phyloP scores from a whole-genome alignment of 495 filamentous ascomycete species.

The Penicillium silybi region DNA sequence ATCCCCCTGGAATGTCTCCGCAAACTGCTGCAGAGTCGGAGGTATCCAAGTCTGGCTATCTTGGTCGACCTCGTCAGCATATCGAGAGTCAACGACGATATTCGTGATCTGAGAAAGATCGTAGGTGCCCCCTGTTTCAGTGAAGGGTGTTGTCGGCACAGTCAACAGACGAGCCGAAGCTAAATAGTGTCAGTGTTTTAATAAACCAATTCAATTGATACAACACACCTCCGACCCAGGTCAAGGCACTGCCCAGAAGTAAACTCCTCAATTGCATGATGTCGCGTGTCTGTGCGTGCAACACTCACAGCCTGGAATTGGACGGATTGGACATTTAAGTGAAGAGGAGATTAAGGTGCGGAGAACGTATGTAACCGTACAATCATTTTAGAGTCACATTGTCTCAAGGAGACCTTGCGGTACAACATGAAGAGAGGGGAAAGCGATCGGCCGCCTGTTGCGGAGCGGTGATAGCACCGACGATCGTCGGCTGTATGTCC shows the following conservation, averaged over 20 bases:
- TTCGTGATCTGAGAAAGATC: constrained; percentile 25
- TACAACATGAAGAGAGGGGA: constrained; percentile 8
- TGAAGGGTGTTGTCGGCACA: constrained; percentile 37
- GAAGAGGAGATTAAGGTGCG: neutral
- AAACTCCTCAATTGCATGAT: neutral
- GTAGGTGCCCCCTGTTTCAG: constrained; percentile 22
- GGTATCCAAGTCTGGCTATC: constrained; percentile 47
- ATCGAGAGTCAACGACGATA: constrained; percentile 41
- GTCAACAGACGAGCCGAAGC: constrained; percentile 10
- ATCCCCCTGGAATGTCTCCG: constrained; percentile 38
- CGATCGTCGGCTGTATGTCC: constrained; percentile 6
- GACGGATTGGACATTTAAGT: neutral
- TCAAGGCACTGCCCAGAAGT: neutral
- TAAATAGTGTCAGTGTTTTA: neutral
- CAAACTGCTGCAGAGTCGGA: constrained; percentile 41
- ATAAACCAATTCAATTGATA: no score
- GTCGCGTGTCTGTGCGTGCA: neutral
- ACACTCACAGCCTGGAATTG: neutral
- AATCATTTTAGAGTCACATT: constrained; percentile 11
- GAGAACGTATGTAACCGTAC: constrained; percentile 10
- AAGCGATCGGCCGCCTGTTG: constrained; percentile 6
- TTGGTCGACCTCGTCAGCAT: constrained; percentile 30
- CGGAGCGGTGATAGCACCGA: constrained; percentile 1
- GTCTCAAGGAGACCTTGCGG: constrained; percentile 4
- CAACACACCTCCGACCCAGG: neutral